phyloP scores from a whole-genome alignment of 495 filamentous ascomycete genomes.

The Aspergillus coremiiformis region DNA sequence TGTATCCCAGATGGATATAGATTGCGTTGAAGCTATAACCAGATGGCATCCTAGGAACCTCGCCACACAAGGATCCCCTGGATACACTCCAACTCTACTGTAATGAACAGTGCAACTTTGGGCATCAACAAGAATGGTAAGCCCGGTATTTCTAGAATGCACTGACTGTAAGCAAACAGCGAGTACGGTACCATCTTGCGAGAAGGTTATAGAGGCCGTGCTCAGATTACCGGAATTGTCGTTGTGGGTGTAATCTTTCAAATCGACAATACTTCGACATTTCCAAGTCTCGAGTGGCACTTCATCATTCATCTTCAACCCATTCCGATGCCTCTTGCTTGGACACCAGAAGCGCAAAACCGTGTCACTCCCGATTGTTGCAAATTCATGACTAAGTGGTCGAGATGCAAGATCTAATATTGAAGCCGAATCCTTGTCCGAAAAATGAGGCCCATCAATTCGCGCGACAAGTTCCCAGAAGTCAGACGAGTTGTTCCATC shows the following conservation, averaged over 20 bases:
- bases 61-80: constrained; percentile 23
- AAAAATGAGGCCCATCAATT: constrained; percentile 73
- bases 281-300: constrained; percentile 61
- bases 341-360: constrained; percentile 71
- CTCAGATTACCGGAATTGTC: constrained; percentile 26
- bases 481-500: constrained; percentile 54
- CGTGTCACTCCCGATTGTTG: constrained; percentile 75
- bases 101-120: constrained; percentile 27
- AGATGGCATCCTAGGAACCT: constrained; percentile 32
- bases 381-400: constrained; percentile 60
- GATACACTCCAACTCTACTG: constrained; percentile 26
- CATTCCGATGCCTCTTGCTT: constrained; percentile 54
- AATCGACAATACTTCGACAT: constrained; percentile 52
- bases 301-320: constrained; percentile 48
- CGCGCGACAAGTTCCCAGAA: constrained; percentile 70
- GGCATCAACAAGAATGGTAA: constrained; percentile 32
- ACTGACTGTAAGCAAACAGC: constrained; percentile 46
- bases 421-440: constrained; percentile 38
- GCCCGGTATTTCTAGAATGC: constrained; percentile 17
- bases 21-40: constrained; percentile 29
- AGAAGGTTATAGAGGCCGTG: constrained; percentile 54
- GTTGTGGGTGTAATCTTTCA: constrained; percentile 35
- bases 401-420: constrained; percentile 66
- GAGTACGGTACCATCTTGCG: constrained; percentile 79
- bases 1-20: constrained; percentile 37